Evolutionary conservation across 1,139 yeast species (phyloP), one percentile per base, ranked within the genome.

Genomic region (Geotrichum cucujoidarum): DNA sequence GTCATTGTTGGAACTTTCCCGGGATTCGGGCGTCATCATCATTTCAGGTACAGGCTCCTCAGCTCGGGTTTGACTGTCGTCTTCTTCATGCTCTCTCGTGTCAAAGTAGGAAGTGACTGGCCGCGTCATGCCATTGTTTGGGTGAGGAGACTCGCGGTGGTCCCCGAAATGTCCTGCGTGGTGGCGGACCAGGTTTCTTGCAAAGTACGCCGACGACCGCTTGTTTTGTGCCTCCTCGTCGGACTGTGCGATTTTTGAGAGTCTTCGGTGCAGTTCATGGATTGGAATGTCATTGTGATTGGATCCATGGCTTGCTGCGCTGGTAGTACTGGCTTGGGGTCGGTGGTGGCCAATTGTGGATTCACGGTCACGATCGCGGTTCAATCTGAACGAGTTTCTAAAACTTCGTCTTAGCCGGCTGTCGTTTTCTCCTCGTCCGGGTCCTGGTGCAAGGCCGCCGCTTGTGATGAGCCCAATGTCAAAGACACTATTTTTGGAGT

Each of bases 361-460:
- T 10, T 24, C 27, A 6, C 8, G 8, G 10, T 24, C 27, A 6
- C 10, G 8, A 10, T 24, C 8, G 10, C 27, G 27, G n/a, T n/a
- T n/a, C n/a, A n/a, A n/a, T 10, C 27, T 6, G 27, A 24, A 24
- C 27, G 27, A 10, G 6, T 24, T 10, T 24, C 27, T 24, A 6
- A 6, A 10, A 24, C 27, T 24, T 6, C 10, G 6, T 24, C 27
- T 24, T 10, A 10, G 8, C 11, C 52, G 30, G 7, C 35, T 24
- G 24, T 49, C 52, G 5, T 21, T 16, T 3, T 45, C 42, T 14
- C 38, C 43, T 2, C 31, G 14, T 7, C 42, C 47, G 2, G 63
- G 62, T 8, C 66, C 66, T 3, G 65, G 65, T 4, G 65, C 65
- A 40, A 62, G 46, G 1, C 66, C 66, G 4, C 62, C 65, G 7